Evolutionary conservation across 2,329 filamentous ascomycete genomes (phyloP), one percentile per base, ranked within the genome.

Genomic region (Myriosclerotinia curreyana): DNA sequence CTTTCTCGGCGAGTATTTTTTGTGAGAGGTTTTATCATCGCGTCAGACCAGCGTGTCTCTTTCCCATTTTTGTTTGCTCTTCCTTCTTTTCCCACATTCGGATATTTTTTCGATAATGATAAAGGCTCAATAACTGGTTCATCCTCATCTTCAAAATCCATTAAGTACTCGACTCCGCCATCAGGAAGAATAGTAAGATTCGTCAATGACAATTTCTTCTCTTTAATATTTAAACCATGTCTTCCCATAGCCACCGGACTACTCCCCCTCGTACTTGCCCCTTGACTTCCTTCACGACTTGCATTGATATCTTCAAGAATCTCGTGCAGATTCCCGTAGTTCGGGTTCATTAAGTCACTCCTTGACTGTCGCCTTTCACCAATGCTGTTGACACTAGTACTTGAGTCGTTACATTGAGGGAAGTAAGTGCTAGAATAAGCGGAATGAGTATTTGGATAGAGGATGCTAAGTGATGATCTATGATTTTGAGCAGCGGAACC

Each of bases 31-130:
- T 69, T 69, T 1, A 34, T n/a, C 68, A 71, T 71, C 7, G 66
- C 66, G 8, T 68, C 66, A 0, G 66, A 68, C 69, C 70, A 71
- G 40, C 67, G 42, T 1, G 36, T 60, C 11, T 48, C 49, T 20
- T 49, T 63, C 7, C 22, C n/a, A 0, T 50, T 31, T n/a, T 54
- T 25, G 15, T 14, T 46, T n/a, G 3, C 7, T 44, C 22, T 42
- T 8, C 4, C 31, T 22, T 28, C 36, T 36, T 31, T 51, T 28
- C 44, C 38, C 12, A 28, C 5, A 7, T 51, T 52, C 20, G 12
- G 40, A 11, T 17, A 31, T 7, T 31, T n/a, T 48, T 44, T 46
- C 12, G 31, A 56, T 44, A 55, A 22, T 1, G 36, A 38, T 17
- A 42, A 34, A 5, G 60, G 60, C 12, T 46, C 40, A 15, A 46